These are phyloP conservation scores for Dichomitus squalens DNA, from an alignment of 1,284 basidiomycete genomes.

Conservation along the genomic window DNA sequence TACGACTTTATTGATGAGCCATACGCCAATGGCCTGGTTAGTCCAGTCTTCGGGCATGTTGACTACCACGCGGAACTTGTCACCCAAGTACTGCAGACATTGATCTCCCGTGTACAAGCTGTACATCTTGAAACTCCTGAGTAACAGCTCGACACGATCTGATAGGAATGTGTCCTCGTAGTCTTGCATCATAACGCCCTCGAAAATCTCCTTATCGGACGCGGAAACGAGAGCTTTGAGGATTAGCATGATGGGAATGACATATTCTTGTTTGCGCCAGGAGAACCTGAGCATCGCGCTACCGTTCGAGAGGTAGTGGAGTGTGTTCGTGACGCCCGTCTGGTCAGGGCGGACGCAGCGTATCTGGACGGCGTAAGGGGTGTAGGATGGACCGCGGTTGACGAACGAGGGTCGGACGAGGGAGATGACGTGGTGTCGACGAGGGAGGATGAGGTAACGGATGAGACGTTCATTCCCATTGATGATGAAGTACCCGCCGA, in stretches of 20 bases:
- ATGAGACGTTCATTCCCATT: conserved; percentile 99
- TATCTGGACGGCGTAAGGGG: conserved; percentile 93
- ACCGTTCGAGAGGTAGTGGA: conserved; percentile 97
- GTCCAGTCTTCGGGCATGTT: conserved; percentile 94
- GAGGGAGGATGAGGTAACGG: conserved; percentile 92
- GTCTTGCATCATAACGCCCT: conserved; percentile 97
- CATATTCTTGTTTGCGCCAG: conserved; percentile 99
- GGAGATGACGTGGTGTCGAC: conserved; percentile 88
- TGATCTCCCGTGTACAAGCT: conserved; percentile 88
- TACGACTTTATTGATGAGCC: conserved; percentile 86
- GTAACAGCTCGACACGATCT: conserved; percentile 96
- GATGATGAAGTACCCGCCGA: conserved; percentile 98
- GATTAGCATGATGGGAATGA: conserved; percentile 96
- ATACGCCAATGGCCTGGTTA: conserved; percentile 82
- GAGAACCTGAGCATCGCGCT: conserved; percentile 95
- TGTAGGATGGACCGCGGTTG: conserved; percentile 95
- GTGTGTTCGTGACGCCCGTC: conserved; percentile 90
- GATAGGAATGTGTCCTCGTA: conserved; percentile 97
- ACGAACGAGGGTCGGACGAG: conserved; percentile 86
- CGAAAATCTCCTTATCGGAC: conserved; percentile 97
- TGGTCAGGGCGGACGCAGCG: conserved; percentile 94
- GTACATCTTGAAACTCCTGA: conserved; percentile 96
- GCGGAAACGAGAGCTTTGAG: conserved; percentile 95
- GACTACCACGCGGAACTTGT: conserved; percentile 95
- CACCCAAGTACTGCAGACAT: conserved; percentile 95